Evolutionary conservation across 768 basidiomycete genomes (phyloP).

Genomic region (Hypholoma sublateritium): DNA sequence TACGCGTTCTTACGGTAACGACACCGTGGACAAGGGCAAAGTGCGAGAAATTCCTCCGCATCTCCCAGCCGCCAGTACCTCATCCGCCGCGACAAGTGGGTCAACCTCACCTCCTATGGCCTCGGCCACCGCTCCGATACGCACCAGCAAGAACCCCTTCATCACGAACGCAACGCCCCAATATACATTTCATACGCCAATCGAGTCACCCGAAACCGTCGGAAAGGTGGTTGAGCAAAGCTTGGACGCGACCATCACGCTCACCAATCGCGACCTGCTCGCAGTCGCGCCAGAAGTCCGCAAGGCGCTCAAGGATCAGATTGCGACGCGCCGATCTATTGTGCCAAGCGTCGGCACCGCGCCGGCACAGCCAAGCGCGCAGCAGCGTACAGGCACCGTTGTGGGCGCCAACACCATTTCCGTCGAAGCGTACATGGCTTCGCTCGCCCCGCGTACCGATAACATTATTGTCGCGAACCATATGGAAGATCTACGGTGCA

Average conservation of each 20-base stretch:
- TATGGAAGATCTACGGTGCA: neutral
- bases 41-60: too few relatives aligned
- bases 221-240: neutral
- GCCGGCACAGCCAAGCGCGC: neutral
- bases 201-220: neutral
- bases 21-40: too few relatives aligned
- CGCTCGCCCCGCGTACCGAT: neutral
- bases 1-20: too few relatives aligned
- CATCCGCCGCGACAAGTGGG: too few relatives aligned
- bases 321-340: neutral
- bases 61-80: neutral
- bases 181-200: neutral
- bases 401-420: neutral
- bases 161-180: neutral
- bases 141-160: neutral
- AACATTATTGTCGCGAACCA: conserved; percentile 2
- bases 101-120: too few relatives aligned
- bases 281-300: neutral
- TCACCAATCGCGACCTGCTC: conserved; percentile 6
- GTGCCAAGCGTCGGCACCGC: neutral
- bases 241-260: conserved; percentile 3
- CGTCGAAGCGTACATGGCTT: neutral
- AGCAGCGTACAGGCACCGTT: too few relatives aligned
- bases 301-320: neutral
- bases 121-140: too few relatives aligned